These are phyloP conservation scores for Rubus idaeus DNA, from an alignment of 306 rosid genomes.

Conservation along the genomic window DNA sequence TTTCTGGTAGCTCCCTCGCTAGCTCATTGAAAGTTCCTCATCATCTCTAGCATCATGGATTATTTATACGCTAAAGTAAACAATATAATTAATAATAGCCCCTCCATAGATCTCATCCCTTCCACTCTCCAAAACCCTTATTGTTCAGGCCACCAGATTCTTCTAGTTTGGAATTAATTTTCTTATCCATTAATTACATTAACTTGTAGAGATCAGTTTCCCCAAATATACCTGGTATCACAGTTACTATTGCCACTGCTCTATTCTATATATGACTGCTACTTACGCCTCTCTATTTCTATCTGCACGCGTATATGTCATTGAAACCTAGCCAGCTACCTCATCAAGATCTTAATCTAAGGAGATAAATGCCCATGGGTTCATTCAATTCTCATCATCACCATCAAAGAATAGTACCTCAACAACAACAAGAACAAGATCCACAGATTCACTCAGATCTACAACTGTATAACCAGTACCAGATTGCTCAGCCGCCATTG, in stretches of 20 bases:
- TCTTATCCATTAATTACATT: neutral
- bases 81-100: neutral
- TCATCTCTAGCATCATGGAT: neutral
- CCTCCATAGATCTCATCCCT: constrained; percentile 1
- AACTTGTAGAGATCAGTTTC: constrained; percentile 10
- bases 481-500: constrained; percentile 14
- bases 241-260: constrained; percentile 23
- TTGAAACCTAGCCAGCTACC: constrained; percentile 11
- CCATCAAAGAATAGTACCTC: neutral
- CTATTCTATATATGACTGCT: constrained; percentile 18
- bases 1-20: constrained; percentile 15
- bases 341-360: constrained; percentile 4
- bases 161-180: neutral
- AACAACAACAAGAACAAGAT: constrained; percentile 8
- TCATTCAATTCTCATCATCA: constrained; percentile 34
- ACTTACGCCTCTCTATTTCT: neutral
- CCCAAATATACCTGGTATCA: constrained; percentile 25
- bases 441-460: constrained; percentile 21
- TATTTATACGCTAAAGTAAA: constrained; percentile 13
- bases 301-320: constrained; percentile 1
- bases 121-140: neutral
- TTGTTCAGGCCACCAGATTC: constrained; percentile 3
- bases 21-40: constrained; percentile 1
- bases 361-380: constrained; percentile 33
- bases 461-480: constrained; percentile 10